These are phyloP conservation scores for Pistacia atlantica DNA, from an alignment of 345 rosid genomes.

Conservation along the genomic window DNA sequence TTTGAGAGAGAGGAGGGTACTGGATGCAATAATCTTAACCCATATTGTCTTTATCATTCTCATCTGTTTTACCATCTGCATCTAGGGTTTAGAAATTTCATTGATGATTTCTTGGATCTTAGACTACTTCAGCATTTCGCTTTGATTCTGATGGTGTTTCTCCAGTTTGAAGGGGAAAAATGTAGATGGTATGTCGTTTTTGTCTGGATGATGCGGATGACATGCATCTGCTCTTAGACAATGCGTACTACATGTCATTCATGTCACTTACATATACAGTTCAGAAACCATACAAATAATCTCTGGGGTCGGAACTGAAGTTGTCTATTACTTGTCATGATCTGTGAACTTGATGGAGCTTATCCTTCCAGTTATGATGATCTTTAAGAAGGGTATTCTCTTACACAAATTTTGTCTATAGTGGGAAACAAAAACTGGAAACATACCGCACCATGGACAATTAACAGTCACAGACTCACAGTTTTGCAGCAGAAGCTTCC, in stretches of 20 bases:
- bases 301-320: too few species aligned
- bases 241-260: not conserved
- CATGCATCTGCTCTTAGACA: not conserved
- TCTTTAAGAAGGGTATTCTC: too few species aligned
- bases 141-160: too few species aligned
- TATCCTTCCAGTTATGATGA: not conserved
- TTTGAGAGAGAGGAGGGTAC: not conserved
- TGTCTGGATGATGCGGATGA: not conserved
- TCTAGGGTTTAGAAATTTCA: too few species aligned
- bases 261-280: not conserved
- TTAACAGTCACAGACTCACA: not conserved
- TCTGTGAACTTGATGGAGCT: not conserved
- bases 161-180: not conserved
- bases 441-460: too few species aligned
- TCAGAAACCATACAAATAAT: not conserved
- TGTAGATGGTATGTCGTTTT: not conserved
- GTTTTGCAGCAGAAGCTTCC: not conserved
- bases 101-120: too few species aligned
- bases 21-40: too few species aligned
- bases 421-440: not conserved
- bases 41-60: too few species aligned
- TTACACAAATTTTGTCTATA: not conserved
- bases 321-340: not conserved
- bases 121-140: too few species aligned
- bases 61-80: too few species aligned